Conservation (phyloP, 805 yeast genomes). For the Yarrowia sp. region DNA sequence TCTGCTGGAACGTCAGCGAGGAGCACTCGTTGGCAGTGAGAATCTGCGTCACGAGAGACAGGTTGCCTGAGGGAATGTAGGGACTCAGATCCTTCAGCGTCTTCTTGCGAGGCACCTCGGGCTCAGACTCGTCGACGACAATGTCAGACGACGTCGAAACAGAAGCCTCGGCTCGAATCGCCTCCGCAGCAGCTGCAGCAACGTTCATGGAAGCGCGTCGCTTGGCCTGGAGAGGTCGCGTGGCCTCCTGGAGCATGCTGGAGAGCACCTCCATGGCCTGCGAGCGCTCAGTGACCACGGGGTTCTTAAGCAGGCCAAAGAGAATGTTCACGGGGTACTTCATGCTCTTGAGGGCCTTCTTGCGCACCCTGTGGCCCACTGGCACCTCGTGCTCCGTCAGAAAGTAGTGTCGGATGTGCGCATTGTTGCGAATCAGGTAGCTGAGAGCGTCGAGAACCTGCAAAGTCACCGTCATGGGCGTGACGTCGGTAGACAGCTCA, state of each 20-base stretch:
- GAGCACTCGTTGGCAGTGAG: conserved; percentile 81
- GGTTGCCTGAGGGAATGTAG: conserved; percentile 57
- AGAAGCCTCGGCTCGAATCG: neutral
- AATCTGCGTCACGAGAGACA: conserved; percentile 62
- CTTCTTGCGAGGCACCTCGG: conserved; percentile 8
- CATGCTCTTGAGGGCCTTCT: conserved; percentile 38
- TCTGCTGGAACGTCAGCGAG: conserved; percentile 78
- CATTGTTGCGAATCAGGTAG: conserved; percentile 62
- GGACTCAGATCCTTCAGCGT: conserved; percentile 45
- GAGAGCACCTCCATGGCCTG: conserved; percentile 75
- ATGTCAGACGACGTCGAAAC: neutral
- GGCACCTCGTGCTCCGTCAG: conserved; percentile 70
- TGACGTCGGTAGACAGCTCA: conserved; percentile 31
- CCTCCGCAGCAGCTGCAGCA: conserved; percentile 32
- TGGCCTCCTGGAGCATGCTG: conserved; percentile 69
- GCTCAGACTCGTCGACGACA: neutral
- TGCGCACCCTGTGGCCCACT: conserved; percentile 37
- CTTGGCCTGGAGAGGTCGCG: conserved; percentile 57
- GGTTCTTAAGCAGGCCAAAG: conserved; percentile 58
- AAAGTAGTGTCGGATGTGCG: conserved; percentile 68
- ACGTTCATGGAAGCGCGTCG: conserved; percentile 46
- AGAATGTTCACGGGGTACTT: conserved; percentile 71
- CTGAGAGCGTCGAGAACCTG: conserved; percentile 76
- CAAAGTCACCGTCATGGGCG: conserved; percentile 69
- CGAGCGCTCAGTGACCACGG: conserved; percentile 66